Evolutionary conservation across 108 stramenopile species (phyloP).

Genomic region (Cyclostephanos invisitatus): DNA sequence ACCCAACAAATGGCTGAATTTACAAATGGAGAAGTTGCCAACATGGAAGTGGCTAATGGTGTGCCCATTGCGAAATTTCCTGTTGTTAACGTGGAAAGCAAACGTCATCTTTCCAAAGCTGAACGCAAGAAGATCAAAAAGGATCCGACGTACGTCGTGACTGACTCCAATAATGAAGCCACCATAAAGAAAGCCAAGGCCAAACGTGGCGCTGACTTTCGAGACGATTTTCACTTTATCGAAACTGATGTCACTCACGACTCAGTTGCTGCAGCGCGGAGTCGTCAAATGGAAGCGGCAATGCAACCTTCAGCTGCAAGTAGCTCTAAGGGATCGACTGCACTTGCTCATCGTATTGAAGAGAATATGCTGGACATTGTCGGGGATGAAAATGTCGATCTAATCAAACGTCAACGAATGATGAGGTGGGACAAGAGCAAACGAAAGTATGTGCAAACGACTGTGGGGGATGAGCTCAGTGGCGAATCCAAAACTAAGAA

Average conservation of each 20-base stretch:
- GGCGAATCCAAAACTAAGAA: slow-evolving; percentile 79
- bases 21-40: not conserved
- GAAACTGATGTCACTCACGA: slow-evolving; percentile 81
- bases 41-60: not conserved
- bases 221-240: slow-evolving; percentile 84
- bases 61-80: not conserved
- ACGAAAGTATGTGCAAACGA: slow-evolving; percentile 88
- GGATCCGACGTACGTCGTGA: slow-evolving; percentile 39
- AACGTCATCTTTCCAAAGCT: slow-evolving; percentile 89
- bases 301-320: slow-evolving; percentile 82
- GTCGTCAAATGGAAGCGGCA: slow-evolving; percentile 80
- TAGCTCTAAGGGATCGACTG: slow-evolving; percentile 60
- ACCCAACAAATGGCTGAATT: slow-evolving; percentile 13
- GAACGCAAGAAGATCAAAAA: slow-evolving; percentile 90
- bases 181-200: slow-evolving; percentile 56
- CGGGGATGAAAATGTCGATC: slow-evolving; percentile 91
- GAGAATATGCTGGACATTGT: slow-evolving; percentile 95
- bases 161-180: slow-evolving; percentile 3
- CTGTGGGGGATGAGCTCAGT: slow-evolving; percentile 80
- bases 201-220: slow-evolving; percentile 68
- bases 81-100: slow-evolving; percentile 21
- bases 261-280: slow-evolving; percentile 65
- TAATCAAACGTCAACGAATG: slow-evolving; percentile 89
- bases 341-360: slow-evolving; percentile 68
- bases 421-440: slow-evolving; percentile 97